Base-by-base conservation (phyloP, 768 basidiomycete species). In the Suillus subalutaceus region DNA sequence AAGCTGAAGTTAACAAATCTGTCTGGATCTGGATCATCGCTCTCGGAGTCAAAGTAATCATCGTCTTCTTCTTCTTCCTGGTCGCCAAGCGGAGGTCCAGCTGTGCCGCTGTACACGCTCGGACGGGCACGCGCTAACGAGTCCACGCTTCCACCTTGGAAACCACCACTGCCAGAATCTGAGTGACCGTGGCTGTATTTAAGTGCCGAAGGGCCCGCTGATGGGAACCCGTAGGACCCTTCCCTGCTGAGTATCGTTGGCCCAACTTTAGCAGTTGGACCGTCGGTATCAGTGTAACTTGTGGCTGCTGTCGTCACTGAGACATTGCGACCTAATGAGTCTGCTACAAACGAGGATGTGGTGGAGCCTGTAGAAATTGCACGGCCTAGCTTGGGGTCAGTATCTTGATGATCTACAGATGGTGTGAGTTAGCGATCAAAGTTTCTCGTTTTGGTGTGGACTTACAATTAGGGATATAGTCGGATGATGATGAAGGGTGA, bases 1-100 rank as follows among this genome's bases (percentile, higher is more conserved):
- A 97, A 80, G 18, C 93, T 88, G 62, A 93, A 92, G 75, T 97
- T 96, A 75, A 98, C 89, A 72, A 94, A 97, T 18, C 89, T 85
- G 65, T 83, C 85, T 60, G 87, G 88, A 64, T 90, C 87, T 16
- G 88, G 87, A 59, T 94, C 92, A 30, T 84, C 82, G 20, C 81
- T 83, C 32, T 86, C 81, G 13, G 77, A 75, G 53, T 78, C 79
- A 73, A 65, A 75, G 35, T 66, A 75, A 50, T 72, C 64, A 56
- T 69, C 69, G 48, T 77, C 75, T n/a, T 77, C 75, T 6, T 77
- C 75, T 6, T 71, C 77, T 63, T 69, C 70, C 7, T 70, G 71
- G 18, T 53, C 73, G 18, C 69, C 55, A 35, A n/a, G 41, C 52
- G 41, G 52, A 68, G 76, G 67, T 43, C 56, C 70, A 6, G 66